Base-by-base conservation (phyloP, 202 grass and related monocot species). In the Hordeum pubiflorum region DNA sequence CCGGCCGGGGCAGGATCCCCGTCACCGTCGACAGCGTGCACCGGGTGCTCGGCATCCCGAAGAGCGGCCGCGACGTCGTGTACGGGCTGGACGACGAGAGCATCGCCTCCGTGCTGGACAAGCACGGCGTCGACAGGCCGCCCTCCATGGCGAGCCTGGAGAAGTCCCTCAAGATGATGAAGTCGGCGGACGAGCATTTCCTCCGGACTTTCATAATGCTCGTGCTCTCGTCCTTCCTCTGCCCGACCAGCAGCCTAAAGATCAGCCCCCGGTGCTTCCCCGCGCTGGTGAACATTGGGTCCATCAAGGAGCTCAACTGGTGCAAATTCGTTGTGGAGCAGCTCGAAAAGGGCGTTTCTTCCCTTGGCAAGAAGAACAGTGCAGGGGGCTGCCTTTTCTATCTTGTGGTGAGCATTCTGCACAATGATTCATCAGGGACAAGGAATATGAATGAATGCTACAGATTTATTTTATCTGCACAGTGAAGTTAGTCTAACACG, bases 201-300 rank as follows among this genome's bases (percentile, higher is more conserved):
- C 81, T 83, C 60, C 43, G 46, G 21, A 83, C 44, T 0, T 83
- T 67, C 61, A 34, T 46, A 36, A 64, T 83, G 72, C 15, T 76
- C 38, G 46, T 17, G 34, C 33, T 76, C 7, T 83, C 72, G 0
- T 17, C 72, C 4, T 83, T 83, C 50, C 61, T 83, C 13, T 83
- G 72, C 72, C 62, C 61, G 0, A 83, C 13, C 24, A 68, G 33
- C 40, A 11, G 81, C 39, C 60, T 58, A 0, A 76, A 75, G 7
- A 34, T 83, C 59, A 83, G 81, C 59, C 81, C 80, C 10, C 14
- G 80, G 14, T 75, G 71, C 32, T 75, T 83, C 59, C 81, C 59
- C 1, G 24, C 59, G 6, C 48, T 83, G 43, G 71, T 83, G 59
- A 44, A 75, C 32, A 38, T 75, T 1, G 32, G 60, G 22, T 67